Conservation (phyloP, 768 basidiomycete genomes). For the Dictyophora rubrovolvata region DNA sequence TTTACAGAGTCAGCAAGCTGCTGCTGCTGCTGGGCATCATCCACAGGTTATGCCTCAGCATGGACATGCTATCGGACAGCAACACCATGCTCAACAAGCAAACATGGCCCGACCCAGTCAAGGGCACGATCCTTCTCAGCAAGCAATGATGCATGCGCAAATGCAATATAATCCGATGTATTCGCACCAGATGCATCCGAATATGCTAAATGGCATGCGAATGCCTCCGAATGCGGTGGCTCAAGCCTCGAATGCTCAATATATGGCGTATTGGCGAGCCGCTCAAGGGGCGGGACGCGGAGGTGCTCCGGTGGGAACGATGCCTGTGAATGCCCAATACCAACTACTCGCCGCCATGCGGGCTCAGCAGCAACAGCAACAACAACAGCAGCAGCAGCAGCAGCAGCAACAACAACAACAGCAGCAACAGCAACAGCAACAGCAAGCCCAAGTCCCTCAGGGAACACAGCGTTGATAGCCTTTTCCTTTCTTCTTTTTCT, state of each 20-base stretch:
- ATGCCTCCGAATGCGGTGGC: background rate
- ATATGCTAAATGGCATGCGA: constrained; percentile 8
- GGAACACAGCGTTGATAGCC: background rate
- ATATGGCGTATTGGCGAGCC: background rate
- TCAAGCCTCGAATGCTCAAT: constrained; percentile 1
- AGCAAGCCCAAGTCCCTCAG: background rate
- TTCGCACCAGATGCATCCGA: constrained; percentile 1
- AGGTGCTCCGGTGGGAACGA: constrained; percentile 1
- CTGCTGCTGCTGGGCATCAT: constrained; percentile 9
- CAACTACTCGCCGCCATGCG: constrained; percentile 7
- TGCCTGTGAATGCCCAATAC: constrained; percentile 2
- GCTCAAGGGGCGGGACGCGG: constrained; percentile 2
- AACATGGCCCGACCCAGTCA: constrained; percentile 14
- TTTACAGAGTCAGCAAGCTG: background rate
- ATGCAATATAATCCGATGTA: constrained; percentile 4
- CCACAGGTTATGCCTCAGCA: constrained; percentile 17
- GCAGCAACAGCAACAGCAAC: background rate
- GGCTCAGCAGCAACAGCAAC: background rate
- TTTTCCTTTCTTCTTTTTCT: background rate
- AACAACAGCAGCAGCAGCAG: constrained; percentile 1
- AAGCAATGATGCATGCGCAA: constrained; percentile 12
- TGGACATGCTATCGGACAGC: constrained; percentile 12
- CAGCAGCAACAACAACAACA: background rate
- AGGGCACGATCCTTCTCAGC: constrained; percentile 26
- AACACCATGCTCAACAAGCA: constrained; percentile 17